A percentile compares a stretch with the other conserved stretches of the same genome.
These are phyloP conservation scores for Cicer judaicum DNA, from an alignment of 306 rosid genomes.

Conservation along the genomic window DNA sequence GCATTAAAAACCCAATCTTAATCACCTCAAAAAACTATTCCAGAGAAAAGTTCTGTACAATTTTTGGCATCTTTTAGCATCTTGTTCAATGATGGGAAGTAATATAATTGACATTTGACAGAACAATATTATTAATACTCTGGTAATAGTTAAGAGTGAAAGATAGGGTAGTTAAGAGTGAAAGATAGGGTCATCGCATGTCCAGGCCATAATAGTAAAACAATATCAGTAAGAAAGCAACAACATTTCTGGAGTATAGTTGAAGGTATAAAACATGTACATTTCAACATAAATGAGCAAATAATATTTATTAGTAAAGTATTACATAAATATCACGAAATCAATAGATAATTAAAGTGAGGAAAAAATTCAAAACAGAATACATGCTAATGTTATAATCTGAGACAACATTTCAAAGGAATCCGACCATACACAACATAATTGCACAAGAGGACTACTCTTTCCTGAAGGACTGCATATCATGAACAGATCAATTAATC, in stretches of 20 bases:
- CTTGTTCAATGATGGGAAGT: slow-evolving; percentile 4
- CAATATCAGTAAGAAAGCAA: neutral
- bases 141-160: neutral
- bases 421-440: slow-evolving; percentile 3
- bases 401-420: neutral
- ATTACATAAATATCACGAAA: neutral
- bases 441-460: neutral
- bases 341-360: neutral
- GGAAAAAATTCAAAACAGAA: slow-evolving; percentile 24
- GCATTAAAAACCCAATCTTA: neutral
- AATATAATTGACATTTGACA: neutral
- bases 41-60: slow-evolving; percentile 10
- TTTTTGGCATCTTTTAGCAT: neutral
- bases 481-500: slow-evolving; percentile 14
- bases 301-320: neutral
- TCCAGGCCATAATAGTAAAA: neutral
- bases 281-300: slow-evolving; percentile 12
- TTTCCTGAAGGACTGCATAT: neutral
- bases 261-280: neutral
- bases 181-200: too few relatives aligned
- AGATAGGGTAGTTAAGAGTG: too few relatives aligned
- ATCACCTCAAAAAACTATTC: neutral
- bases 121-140: neutral
- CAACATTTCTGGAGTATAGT: neutral
- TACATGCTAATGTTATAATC: neutral